Percentiles rank a stretch among this genome's conserved stretches.
Conservation (phyloP, 2,329 filamentous ascomycete species). For the Fusarium miscanthi region DNA sequence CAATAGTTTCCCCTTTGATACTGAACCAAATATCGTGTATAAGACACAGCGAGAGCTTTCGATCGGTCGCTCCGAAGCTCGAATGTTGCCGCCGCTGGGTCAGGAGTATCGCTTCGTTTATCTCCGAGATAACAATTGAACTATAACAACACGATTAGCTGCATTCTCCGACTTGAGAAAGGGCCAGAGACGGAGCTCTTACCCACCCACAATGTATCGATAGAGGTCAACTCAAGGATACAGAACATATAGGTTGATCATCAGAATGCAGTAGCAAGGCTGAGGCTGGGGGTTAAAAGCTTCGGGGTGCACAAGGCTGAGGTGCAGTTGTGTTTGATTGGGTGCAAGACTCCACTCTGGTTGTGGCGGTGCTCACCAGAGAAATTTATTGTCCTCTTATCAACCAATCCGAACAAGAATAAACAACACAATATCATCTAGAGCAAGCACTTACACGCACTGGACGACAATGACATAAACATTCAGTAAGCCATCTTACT, state of each 20-base stretch:
- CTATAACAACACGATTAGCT: neutral
- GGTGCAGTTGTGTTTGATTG: neutral
- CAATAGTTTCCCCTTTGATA: neutral
- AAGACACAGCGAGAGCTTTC: neutral
- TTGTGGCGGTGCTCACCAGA: conserved; percentile 16
- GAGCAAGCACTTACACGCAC: conserved; percentile 8
- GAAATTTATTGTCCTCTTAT: neutral
- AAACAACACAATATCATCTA: neutral
- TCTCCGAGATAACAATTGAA: neutral
- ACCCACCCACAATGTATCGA: conserved; percentile 2
- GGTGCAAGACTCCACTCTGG: neutral
- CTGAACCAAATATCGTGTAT: neutral
- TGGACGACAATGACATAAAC: neutral
- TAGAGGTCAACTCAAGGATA: conserved; percentile 4
- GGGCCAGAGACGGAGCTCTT: neutral
- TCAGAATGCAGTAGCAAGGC: conserved; percentile 40
- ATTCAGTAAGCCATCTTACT: neutral
- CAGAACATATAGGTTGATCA: conserved; percentile 7
- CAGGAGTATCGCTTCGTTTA: neutral
- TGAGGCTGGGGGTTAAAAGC: conserved; percentile 39
- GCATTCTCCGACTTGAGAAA: neutral
- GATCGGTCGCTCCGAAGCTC: conserved; percentile 7
- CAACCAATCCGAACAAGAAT: conserved; percentile 12
- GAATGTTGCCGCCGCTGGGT: neutral
- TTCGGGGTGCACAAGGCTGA: conserved; percentile 41